Conservation (phyloP, 2,329 filamentous ascomycete genomes). For the Corniculantispora saksenae region DNA sequence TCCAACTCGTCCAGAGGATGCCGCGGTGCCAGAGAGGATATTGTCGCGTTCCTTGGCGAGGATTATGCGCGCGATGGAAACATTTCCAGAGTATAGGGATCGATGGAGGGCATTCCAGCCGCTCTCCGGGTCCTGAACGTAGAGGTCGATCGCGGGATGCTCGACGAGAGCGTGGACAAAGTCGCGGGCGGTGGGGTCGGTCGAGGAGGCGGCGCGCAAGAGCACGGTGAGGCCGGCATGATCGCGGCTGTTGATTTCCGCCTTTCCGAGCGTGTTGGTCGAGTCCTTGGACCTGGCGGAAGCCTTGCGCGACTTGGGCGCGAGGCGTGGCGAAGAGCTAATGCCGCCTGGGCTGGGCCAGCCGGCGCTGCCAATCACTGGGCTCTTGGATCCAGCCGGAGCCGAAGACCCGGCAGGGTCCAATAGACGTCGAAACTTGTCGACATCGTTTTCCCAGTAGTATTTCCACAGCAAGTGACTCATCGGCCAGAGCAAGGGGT, state of each 20-base stretch:
- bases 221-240: conserved; percentile 78
- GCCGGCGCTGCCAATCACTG: conserved; percentile 42
- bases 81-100: conserved; percentile 86
- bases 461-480: conserved; percentile 96
- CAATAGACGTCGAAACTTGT: conserved; percentile 87
- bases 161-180: conserved; percentile 82
- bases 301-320: conserved; percentile 52
- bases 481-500: conserved; percentile 63
- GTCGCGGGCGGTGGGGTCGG: conserved; percentile 63
- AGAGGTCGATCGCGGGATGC: conserved; percentile 81
- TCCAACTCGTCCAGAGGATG: conserved; percentile 62
- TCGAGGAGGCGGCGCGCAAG: conserved; percentile 79
- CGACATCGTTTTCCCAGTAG: conserved; percentile 97
- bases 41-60: conserved; percentile 75
- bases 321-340: conserved; percentile 51
- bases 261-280: conserved; percentile 46
- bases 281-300: conserved; percentile 47
- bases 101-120: conserved; percentile 95
- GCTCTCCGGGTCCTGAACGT: conserved; percentile 84
- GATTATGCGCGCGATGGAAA: conserved; percentile 79
- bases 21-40: conserved; percentile 58
- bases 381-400: conserved; percentile 56
- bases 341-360: conserved; percentile 37
- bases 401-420: conserved; percentile 65
- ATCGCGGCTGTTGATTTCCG: conserved; percentile 85